Evolutionary conservation across 2,329 filamentous ascomycete genomes (phyloP).

Genomic region (Botrytis cinerea): DNA sequence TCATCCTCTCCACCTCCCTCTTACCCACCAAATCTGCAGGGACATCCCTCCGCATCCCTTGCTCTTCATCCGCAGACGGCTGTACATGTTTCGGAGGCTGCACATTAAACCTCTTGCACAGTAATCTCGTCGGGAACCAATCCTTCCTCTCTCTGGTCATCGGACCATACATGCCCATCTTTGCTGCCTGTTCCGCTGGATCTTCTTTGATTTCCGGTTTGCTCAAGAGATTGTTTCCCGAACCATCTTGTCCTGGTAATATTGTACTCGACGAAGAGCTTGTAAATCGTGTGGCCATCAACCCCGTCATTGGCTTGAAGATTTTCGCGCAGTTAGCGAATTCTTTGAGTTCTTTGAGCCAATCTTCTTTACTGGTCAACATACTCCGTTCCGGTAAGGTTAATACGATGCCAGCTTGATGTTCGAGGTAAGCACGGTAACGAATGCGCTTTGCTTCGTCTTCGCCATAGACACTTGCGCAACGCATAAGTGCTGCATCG

Average conservation of each 20-base stretch:
- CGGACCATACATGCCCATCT: slow-evolving; percentile 86
- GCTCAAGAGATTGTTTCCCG: slow-evolving; percentile 48
- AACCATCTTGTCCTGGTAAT: slow-evolving; percentile 36
- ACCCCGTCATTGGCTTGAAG: slow-evolving; percentile 87
- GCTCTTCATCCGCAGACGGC: slow-evolving; percentile 43
- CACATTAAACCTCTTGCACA: slow-evolving; percentile 97
- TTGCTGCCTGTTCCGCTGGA: slow-evolving; percentile 82
- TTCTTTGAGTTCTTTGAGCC: slow-evolving; percentile 75
- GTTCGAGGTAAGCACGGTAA: slow-evolving; percentile 80
- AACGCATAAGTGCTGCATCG: slow-evolving; percentile 66
- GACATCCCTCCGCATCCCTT: slow-evolving; percentile 33
- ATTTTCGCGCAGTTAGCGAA: slow-evolving; percentile 72
- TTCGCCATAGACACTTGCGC: slow-evolving; percentile 73
- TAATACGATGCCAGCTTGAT: slow-evolving; percentile 64
- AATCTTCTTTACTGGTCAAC: slow-evolving; percentile 65
- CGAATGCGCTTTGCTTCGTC: slow-evolving; percentile 76
- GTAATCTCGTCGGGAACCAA: slow-evolving; percentile 77
- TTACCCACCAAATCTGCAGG: slow-evolving; percentile 53
- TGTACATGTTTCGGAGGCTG: slow-evolving; percentile 70
- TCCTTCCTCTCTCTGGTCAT: slow-evolving; percentile 73
- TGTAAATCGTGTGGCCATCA: slow-evolving; percentile 94
- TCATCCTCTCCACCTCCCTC: slow-evolving; percentile 56
- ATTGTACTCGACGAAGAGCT: slow-evolving; percentile 53
- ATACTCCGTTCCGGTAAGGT: slow-evolving; percentile 54
- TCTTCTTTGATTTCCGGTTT: slow-evolving; percentile 62